Evolutionary conservation across 345 rosid genomes (phyloP).

Genomic region (Isatis tinctoria): DNA sequence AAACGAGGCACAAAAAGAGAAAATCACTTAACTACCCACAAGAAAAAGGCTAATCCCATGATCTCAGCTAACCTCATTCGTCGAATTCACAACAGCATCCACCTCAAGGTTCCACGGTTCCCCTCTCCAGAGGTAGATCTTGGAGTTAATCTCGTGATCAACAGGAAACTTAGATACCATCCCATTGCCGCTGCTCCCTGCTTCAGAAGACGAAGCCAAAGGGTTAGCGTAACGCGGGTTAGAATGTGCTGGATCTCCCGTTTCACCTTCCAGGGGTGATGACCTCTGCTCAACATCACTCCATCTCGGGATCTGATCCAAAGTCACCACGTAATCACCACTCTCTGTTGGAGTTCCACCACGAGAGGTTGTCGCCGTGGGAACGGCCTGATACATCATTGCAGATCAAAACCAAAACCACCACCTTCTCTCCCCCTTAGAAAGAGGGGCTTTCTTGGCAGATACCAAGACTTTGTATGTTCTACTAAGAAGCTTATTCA

Average conservation of each 20-base stretch:
- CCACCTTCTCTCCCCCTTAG: not conserved
- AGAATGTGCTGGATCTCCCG: constrained; percentile 55
- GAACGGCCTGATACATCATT: constrained; percentile 65
- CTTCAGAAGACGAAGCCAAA: constrained; percentile 48
- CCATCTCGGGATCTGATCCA: constrained; percentile 95
- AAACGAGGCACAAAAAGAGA: not conserved
- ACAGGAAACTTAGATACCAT: constrained; percentile 78
- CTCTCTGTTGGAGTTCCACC: constrained; percentile 57
- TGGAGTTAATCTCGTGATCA: constrained; percentile 77
- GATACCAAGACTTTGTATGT: not conserved
- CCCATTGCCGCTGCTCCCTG: constrained; percentile 50
- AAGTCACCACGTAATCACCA: constrained; percentile 62
- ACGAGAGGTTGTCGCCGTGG: constrained; percentile 44
- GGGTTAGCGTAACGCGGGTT: constrained; percentile 71
- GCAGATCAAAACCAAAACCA: constrained; percentile 25
- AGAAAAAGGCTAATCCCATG: not conserved
- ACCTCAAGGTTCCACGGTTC: constrained; percentile 97
- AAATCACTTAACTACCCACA: not conserved
- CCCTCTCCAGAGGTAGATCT: constrained; percentile 91
- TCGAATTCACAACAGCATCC: constrained; percentile 95
- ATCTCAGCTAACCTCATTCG: constrained; percentile 72
- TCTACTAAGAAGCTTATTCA: not conserved
- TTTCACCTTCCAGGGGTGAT: constrained; percentile 48
- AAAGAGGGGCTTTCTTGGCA: not conserved
- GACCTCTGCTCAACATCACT: constrained; percentile 69